Conservation (phyloP, 1,284 basidiomycete genomes). For the Apiotrichum gamsii region DNA sequence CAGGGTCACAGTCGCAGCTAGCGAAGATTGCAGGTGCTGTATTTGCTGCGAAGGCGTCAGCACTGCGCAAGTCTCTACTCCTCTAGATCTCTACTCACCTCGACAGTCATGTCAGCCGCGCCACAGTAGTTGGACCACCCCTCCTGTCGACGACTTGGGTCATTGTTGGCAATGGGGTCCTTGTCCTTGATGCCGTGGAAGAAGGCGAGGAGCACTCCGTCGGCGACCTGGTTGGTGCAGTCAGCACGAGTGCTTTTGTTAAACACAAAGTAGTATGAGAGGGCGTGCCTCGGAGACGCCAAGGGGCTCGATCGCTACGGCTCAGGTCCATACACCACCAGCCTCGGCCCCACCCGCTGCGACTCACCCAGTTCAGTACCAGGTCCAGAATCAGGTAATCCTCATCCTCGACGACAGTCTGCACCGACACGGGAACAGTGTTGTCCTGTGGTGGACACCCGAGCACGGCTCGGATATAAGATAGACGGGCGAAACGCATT, state of each 20-base stretch:
- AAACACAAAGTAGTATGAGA: not conserved
- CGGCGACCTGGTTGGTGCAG: slow-evolving; percentile 62
- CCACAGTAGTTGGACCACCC: slow-evolving; percentile 95
- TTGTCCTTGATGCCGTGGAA: slow-evolving; percentile 70
- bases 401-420: slow-evolving; percentile 64
- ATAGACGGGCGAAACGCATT: slow-evolving; percentile 50
- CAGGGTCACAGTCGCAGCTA: slow-evolving; percentile 21
- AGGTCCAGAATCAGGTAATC: slow-evolving; percentile 85
- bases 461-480: slow-evolving; percentile 48
- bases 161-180: slow-evolving; percentile 66
- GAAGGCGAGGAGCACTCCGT: slow-evolving; percentile 87
- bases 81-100: slow-evolving; percentile 41
- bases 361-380: slow-evolving; percentile 76
- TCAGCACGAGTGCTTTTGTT: no score
- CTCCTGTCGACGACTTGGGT: slow-evolving; percentile 62
- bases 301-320: no score
- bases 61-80: no score
- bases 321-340: no score
- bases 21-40: no score
- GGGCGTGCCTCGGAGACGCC: no score
- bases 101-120: slow-evolving; percentile 52
- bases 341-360: no score
- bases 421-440: slow-evolving; percentile 48
- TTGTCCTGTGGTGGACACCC: slow-evolving; percentile 46
- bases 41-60: not conserved